A percentile compares a stretch with the other conserved stretches of the same genome.
phyloP scores from a whole-genome alignment of 192 early-diverging fungal species.

The Chytriomyces sp. region DNA sequence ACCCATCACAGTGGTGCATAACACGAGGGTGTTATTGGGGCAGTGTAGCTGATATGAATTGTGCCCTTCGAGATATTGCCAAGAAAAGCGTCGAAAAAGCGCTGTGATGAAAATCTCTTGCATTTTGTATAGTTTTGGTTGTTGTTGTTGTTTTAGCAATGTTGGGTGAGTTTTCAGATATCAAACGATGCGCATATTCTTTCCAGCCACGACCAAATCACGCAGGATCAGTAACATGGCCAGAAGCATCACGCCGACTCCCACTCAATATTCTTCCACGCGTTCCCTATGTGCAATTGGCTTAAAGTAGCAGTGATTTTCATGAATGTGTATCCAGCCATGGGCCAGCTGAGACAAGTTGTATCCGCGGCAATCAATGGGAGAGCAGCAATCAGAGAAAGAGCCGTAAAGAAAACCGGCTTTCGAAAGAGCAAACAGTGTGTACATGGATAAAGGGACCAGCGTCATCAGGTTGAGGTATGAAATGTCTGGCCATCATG shows the following conservation, averaged over 20 bases:
- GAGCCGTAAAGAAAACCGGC: constrained; percentile 42
- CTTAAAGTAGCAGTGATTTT: constrained; percentile 43
- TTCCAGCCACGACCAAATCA: constrained; percentile 23
- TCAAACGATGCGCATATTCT: not conserved
- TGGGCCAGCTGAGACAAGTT: constrained; percentile 33
- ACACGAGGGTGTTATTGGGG: constrained; percentile 25
- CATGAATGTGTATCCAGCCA: constrained; percentile 26
- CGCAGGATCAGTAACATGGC: constrained; percentile 31
- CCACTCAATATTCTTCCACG: constrained; percentile 36
- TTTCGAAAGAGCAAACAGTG: constrained; percentile 38
- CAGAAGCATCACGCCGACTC: constrained; percentile 39
- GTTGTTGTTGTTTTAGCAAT: no score
- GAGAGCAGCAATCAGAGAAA: constrained; percentile 44
- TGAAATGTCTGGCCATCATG: no score
- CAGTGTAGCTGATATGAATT: constrained; percentile 19
- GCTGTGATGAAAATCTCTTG: not conserved
- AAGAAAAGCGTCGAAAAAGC: not conserved
- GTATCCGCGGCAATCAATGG: constrained; percentile 35
- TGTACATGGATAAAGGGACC: constrained; percentile 36
- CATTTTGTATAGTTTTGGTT: not conserved
- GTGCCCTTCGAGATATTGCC: not conserved
- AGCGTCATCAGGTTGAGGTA: constrained; percentile 41
- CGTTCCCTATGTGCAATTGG: constrained; percentile 40
- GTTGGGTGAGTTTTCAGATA: no score
- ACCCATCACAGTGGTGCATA: constrained; percentile 34